Evolutionary conservation across 768 basidiomycete species (phyloP), one percentile per base, ranked within the genome.

Genomic region (Hygrophorus pudorinus): DNA sequence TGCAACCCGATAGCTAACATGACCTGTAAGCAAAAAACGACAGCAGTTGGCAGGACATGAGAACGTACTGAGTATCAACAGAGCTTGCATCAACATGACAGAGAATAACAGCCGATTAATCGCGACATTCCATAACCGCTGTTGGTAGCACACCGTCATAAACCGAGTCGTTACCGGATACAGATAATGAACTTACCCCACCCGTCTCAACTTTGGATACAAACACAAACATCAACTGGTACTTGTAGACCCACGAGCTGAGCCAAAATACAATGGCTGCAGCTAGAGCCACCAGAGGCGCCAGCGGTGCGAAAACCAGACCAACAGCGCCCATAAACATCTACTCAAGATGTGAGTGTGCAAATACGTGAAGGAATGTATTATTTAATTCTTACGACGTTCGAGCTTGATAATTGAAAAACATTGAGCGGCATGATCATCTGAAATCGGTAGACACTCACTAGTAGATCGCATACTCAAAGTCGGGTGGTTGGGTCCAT

Each of bases 181-280:
- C 4, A 12, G 47, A 33, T 1, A 31, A 41, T 40, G 11, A 44
- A 75, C 85, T 51, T 60, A 90, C 87, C 27, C 96, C 96, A 46
- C 94, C 96, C 41, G 83, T 88, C 64, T 99, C 96, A 11, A 91
- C 85, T 49, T 80, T 81, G 5, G 91, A 80, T 38, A 89, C 67
- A 58, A 75, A 93, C 46, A 94, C 89, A 60, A 94, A 98, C 81
- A 97, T 91, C 40, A 97, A 70, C 67, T 93, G 86, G 56, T 98
- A 98, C 65, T 98, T 99, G 72, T 93, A 90, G 16, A 89, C 85
- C 71, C 79, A 79, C 4, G 82, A 85, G 49, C 78, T 78, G 55
- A 84, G 66, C 87, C 91, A 97, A 60, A 92, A 86, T 16, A 96
- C 89, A 27, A 84, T 59, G 2, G 82, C 81, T 10, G 81, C 89